Evolutionary conservation across 1,284 basidiomycete genomes (phyloP).

Genomic region (Fistulinella staudtii): DNA sequence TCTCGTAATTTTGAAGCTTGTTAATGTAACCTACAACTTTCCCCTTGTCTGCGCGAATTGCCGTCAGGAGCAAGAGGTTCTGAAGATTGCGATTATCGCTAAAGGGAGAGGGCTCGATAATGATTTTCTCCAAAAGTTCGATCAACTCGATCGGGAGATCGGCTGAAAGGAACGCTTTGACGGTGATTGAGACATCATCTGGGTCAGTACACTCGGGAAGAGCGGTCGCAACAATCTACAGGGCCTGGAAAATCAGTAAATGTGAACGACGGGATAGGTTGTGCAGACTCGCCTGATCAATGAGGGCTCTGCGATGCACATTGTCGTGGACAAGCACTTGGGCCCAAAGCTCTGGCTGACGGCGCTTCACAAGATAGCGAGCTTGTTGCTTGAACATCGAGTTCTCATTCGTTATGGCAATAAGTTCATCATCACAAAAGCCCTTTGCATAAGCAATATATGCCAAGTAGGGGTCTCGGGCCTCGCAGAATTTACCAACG

Average conservation of each 20-base stretch:
- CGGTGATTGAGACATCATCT: slow-evolving; percentile 97
- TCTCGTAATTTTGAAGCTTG: slow-evolving; percentile 94
- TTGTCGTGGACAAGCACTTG: slow-evolving; percentile 92
- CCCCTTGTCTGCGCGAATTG: slow-evolving; percentile 97
- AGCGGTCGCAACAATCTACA: slow-evolving; percentile 85
- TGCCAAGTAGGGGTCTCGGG: slow-evolving; percentile 96
- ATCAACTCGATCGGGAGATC: slow-evolving; percentile 98
- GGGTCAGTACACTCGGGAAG: slow-evolving; percentile 97
- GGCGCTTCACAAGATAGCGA: slow-evolving; percentile 95
- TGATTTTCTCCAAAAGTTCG: slow-evolving; percentile 97
- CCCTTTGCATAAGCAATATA: slow-evolving; percentile 99
- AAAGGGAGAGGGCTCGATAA: slow-evolving; percentile 96
- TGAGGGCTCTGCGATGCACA: slow-evolving; percentile 87
- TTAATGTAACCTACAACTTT: slow-evolving; percentile 99
- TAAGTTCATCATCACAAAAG: slow-evolving; percentile 98
- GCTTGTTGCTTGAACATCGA: slow-evolving; percentile 99
- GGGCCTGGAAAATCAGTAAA: background rate
- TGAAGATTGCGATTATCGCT: slow-evolving; percentile 96
- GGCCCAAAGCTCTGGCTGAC: slow-evolving; percentile 94
- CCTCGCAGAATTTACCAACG: slow-evolving; percentile 99
- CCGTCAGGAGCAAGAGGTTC: slow-evolving; percentile 92
- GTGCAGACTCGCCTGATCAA: slow-evolving; percentile 74
- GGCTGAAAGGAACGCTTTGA: slow-evolving; percentile 98
- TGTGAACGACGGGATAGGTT: background rate
- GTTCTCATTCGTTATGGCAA: slow-evolving; percentile 97